Conservation (phyloP, 495 filamentous ascomycete species). For the Xylaria curta region DNA sequence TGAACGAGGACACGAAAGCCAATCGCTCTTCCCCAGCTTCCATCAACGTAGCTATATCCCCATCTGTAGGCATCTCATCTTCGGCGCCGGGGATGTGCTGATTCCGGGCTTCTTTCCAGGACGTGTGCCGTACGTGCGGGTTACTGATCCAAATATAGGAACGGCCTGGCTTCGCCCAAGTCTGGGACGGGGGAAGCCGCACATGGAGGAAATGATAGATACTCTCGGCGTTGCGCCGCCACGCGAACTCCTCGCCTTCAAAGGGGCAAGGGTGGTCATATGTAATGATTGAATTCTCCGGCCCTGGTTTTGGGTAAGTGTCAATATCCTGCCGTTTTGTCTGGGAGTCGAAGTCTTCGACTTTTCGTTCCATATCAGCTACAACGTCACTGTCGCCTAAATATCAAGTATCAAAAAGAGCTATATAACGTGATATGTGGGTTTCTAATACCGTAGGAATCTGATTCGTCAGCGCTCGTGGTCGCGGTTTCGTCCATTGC, state of each 20-base stretch:
- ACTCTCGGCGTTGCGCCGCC: constrained; percentile 62
- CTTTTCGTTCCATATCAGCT: constrained; percentile 39
- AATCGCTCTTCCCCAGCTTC: constrained; percentile 46
- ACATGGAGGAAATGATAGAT: constrained; percentile 66
- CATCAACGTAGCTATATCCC: constrained; percentile 34
- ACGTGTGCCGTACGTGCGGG: constrained; percentile 48
- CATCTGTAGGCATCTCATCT: constrained; percentile 42
- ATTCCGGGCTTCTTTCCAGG: constrained; percentile 30
- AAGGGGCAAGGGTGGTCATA: constrained; percentile 41
- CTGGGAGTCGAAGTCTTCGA: constrained; percentile 52
- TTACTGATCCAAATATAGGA: constrained; percentile 75
- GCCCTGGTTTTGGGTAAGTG: constrained; percentile 28
- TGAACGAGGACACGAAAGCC: constrained; percentile 42
- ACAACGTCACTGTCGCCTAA: constrained; percentile 62
- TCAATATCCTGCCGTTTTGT: constrained; percentile 51
- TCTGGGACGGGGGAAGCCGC: constrained; percentile 70
- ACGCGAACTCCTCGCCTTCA: constrained; percentile 46
- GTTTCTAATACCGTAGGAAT: constrained; percentile 68
- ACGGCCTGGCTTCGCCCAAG: constrained; percentile 42
- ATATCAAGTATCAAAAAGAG: background rate
- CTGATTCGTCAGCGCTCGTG: constrained; percentile 69
- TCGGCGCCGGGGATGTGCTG: constrained; percentile 52
- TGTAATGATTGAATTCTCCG: too few relatives aligned
- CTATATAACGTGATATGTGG: background rate
- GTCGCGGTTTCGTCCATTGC: background rate